phyloP scores from a whole-genome alignment of 768 basidiomycete species.

The Kwoniella sp. region DNA sequence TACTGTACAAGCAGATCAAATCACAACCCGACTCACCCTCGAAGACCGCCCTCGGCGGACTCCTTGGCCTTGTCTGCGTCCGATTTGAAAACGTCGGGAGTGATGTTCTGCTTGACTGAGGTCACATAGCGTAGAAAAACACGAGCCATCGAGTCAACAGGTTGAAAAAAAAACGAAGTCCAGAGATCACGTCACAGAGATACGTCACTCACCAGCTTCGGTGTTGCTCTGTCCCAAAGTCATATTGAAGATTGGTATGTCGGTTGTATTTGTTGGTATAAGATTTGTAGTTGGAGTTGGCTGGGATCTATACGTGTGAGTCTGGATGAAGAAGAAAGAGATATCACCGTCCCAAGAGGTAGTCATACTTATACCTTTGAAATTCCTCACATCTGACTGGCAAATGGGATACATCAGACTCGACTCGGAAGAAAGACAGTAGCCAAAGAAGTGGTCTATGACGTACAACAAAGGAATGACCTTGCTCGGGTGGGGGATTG shows the following conservation, averaged over 20 bases:
- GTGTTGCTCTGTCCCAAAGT: conserved; percentile 22
- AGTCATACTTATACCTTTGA: conserved; percentile 5
- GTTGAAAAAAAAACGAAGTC: not conserved
- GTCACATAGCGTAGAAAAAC: no score
- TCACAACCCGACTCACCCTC: conserved; percentile 20
- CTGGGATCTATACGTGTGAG: no score
- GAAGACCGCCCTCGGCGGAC: conserved; percentile 13
- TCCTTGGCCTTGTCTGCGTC: conserved; percentile 25
- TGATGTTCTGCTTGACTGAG: conserved; percentile 23
- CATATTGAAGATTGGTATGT: conserved; percentile 7
- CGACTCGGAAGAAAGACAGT: not conserved
- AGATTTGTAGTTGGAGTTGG: not conserved
- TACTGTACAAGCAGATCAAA: not conserved
- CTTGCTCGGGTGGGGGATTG: not conserved
- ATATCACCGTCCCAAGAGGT: not conserved
- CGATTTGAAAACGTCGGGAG: conserved; percentile 26
- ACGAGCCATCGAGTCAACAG: not conserved
- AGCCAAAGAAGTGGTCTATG: conserved; percentile 6
- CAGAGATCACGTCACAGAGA: no score
- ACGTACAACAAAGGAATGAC: conserved; percentile 21
- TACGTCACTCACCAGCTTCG: conserved; percentile 19
- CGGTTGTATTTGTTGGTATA: not conserved
- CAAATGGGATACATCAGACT: not conserved
- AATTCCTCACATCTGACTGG: not conserved
- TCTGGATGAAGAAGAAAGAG: not conserved